Conservation (phyloP, 805 yeast species). For the Ogataea polymorpha region DNA sequence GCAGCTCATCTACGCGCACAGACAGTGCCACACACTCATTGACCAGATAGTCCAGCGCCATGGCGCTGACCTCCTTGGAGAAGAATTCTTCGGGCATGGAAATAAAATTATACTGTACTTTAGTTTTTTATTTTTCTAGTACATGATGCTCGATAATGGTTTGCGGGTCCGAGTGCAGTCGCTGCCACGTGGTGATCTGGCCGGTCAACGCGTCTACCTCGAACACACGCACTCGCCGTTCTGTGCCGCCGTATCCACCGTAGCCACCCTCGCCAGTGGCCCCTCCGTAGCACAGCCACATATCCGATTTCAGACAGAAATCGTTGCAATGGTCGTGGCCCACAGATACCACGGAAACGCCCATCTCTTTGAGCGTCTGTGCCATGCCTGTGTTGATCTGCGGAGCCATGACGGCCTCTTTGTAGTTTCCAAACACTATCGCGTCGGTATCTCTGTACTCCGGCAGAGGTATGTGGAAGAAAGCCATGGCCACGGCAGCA, state of each 20-base stretch:
- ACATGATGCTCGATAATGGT: slow-evolving; percentile 13
- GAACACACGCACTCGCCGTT: slow-evolving; percentile 74
- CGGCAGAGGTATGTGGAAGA: slow-evolving; percentile 91
- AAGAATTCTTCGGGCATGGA: slow-evolving; percentile 19
- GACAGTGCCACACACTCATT: slow-evolving; percentile 77
- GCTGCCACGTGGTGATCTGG: slow-evolving; percentile 66
- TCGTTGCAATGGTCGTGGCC: slow-evolving; percentile 98
- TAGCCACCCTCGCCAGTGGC: slow-evolving; percentile 94
- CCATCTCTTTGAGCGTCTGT: slow-evolving; percentile 53
- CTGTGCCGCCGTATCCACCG: slow-evolving; percentile 85
- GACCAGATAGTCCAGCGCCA: slow-evolving; percentile 60
- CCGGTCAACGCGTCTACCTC: slow-evolving; percentile 54
- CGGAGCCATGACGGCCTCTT: slow-evolving; percentile 82
- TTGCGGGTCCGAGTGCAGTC: slow-evolving; percentile 56
- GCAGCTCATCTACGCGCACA: slow-evolving; percentile 54
- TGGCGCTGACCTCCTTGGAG: slow-evolving; percentile 45
- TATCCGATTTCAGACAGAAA: slow-evolving; percentile 66
- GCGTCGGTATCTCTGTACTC: slow-evolving; percentile 55
- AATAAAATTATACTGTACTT: background rate
- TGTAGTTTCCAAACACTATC: slow-evolving; percentile 55
- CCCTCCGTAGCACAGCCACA: slow-evolving; percentile 93
- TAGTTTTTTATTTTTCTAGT: slow-evolving; percentile 6
- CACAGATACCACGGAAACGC: slow-evolving; percentile 71
- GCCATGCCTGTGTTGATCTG: slow-evolving; percentile 65
- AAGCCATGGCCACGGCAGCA: slow-evolving; percentile 72